Base-by-base conservation (phyloP, 495 filamentous ascomycete species). In the Neurospora pannonica region DNA sequence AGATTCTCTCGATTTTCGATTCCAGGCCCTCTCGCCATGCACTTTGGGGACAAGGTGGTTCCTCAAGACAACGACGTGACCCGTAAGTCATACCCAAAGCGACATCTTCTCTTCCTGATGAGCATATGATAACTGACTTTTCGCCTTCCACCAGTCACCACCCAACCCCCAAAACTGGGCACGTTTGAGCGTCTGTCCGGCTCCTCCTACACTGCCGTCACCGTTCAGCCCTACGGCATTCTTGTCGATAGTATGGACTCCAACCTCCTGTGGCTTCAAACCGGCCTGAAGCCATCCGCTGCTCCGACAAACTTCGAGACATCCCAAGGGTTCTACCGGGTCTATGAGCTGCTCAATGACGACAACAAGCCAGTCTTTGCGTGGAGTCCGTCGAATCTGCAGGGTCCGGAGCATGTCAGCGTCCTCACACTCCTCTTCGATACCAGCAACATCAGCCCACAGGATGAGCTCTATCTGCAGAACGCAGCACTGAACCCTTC, bases 231-330 rank as follows among this genome's bases (percentile, higher is more conserved):
- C 24, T 81, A 79, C 69, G 78, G 78, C 31, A 75, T 81, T 2
- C 34, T 85, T 71, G 85, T 85, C 84, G 79, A 85, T 71, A 82
- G 85, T 73, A 78, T 85, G 15, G 84, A 86, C 76, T 85, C 83
- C 17, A 72, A 84, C 21, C 79, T 85, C 38, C 80, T 84, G 78
- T 86, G 84, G 84, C 70, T 85, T 74, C 84, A 85, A 74, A 83
- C 79, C 7, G 82, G 79, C 28, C 79, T 85, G 31, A 81, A 77
- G 15, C 81, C 84, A 38, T 77, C 81, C 36, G 73, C 79, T 24
- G 72, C 73, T 17, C 72, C 82, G 9, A 79, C 79, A 1, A 36
- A 72, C 6, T 37, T 85, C 46, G 80, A 81, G 74, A 78, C 79
- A 34, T 67, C 54, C 54, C 2, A 34, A 17, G 13, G 54, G 7